Conservation (phyloP, 1,139 yeast species). For the Groenewaldozyma auringiensis region DNA sequence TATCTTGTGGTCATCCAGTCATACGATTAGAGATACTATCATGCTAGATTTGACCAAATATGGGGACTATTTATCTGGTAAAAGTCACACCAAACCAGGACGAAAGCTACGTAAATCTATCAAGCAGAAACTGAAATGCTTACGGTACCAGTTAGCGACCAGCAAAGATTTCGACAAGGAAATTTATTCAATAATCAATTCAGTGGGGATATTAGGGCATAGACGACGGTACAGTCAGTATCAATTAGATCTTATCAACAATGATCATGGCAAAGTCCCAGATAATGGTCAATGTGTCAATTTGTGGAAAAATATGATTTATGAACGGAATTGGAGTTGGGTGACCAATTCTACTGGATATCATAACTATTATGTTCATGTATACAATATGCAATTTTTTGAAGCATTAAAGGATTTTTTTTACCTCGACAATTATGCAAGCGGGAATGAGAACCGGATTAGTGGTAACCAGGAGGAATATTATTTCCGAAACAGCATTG, state of each 20-base stretch:
- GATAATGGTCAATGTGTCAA: not conserved
- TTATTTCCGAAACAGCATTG: not conserved
- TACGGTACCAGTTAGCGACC: not conserved
- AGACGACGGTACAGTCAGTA: too few relatives aligned
- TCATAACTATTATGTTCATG: not conserved
- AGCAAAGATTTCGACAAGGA: not conserved
- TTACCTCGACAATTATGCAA: not conserved
- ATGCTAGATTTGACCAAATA: not conserved
- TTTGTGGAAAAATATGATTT: not conserved
- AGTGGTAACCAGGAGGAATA: not conserved
- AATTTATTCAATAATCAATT: not conserved
- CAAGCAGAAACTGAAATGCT: not conserved
- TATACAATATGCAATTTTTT: not conserved
- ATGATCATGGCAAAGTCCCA: not conserved
- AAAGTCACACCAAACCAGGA: not conserved
- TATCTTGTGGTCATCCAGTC: not conserved
- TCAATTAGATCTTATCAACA: not conserved
- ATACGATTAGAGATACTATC: not conserved
- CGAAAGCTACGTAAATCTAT: not conserved
- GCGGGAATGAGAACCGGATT: not conserved
- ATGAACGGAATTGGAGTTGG: constrained; percentile 1
- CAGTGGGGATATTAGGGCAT: not conserved
- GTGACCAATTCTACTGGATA: constrained; percentile 1
- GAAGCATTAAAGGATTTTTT: not conserved
- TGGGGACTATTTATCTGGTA: not conserved